Evolutionary conservation across 345 rosid species (phyloP).

Genomic region (Conringia planisiliqua): DNA sequence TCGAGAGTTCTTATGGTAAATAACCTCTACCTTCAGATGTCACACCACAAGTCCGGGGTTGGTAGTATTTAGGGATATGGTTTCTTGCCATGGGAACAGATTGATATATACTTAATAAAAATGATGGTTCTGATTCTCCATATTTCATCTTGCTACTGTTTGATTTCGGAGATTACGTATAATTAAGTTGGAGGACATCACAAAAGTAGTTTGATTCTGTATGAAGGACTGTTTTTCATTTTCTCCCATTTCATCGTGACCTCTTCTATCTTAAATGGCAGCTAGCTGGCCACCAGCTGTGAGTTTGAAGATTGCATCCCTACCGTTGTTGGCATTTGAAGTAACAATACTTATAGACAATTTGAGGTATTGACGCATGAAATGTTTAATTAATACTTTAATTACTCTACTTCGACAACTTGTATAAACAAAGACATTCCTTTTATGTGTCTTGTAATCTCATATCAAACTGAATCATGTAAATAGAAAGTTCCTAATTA

Average conservation of each 20-base stretch:
- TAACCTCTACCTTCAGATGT: slow-evolving; percentile 5
- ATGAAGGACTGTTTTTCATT: neutral
- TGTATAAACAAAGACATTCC: neutral
- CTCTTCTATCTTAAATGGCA: slow-evolving; percentile 22
- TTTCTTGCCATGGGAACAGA: neutral
- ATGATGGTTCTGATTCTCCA: neutral
- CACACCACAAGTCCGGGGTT: neutral
- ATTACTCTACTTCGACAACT: neutral
- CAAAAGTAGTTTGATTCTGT: slow-evolving; percentile 3
- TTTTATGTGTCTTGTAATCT: neutral
- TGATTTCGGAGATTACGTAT: neutral
- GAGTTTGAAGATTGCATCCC: slow-evolving; percentile 83
- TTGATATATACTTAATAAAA: neutral
- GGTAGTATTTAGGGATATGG: neutral
- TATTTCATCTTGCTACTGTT: neutral
- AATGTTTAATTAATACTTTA: neutral
- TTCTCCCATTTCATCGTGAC: neutral
- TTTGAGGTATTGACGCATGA: slow-evolving; percentile 54
- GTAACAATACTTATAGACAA: slow-evolving; percentile 73
- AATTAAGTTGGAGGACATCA: neutral
- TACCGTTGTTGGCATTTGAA: slow-evolving; percentile 82
- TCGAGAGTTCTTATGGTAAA: slow-evolving; percentile 77
- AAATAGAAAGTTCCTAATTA: neutral
- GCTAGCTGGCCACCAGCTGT: slow-evolving; percentile 56
- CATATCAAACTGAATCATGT: slow-evolving; percentile 1